Evolutionary conservation across 1,284 basidiomycete species (phyloP).

Genomic region (Tylopilus sp.): DNA sequence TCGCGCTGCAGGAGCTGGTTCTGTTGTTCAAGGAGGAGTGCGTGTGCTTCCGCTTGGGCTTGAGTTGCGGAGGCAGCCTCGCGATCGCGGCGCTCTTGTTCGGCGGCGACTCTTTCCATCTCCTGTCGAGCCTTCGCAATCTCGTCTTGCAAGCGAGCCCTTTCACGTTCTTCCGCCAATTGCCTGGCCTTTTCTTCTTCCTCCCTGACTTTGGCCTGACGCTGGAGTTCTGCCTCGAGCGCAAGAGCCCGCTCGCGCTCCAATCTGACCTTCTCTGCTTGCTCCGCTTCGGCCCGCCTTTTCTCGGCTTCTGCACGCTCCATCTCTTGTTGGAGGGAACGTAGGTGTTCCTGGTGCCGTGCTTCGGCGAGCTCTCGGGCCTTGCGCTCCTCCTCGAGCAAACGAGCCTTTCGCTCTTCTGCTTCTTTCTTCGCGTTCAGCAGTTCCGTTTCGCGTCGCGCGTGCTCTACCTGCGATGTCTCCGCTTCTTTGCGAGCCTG

Average conservation of each 20-base stretch:
- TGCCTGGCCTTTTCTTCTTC: slow-evolving; percentile 30
- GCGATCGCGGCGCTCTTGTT: slow-evolving; percentile 28
- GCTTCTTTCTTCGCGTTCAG: slow-evolving; percentile 24
- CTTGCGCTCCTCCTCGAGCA: slow-evolving; percentile 33
- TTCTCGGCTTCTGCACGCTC: slow-evolving; percentile 25
- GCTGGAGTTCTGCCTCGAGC: slow-evolving; percentile 32
- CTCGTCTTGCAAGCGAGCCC: slow-evolving; percentile 29
- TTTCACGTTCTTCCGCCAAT: slow-evolving; percentile 29
- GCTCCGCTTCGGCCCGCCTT: slow-evolving; percentile 24
- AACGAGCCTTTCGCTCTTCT: slow-evolving; percentile 27
- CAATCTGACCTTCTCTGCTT: slow-evolving; percentile 26
- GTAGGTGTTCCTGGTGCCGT: slow-evolving; percentile 33
- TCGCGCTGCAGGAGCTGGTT: slow-evolving; percentile 22
- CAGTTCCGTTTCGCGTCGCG: slow-evolving; percentile 29
- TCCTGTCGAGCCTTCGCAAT: slow-evolving; percentile 29
- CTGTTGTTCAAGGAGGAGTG: slow-evolving; percentile 27
- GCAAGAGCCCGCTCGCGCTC: slow-evolving; percentile 35
- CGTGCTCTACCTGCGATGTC: slow-evolving; percentile 29
- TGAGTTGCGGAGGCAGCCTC: slow-evolving; percentile 26
- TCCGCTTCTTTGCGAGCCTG: slow-evolving; percentile 32
- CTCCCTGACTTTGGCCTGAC: slow-evolving; percentile 22
- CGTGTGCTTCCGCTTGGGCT: slow-evolving; percentile 31
- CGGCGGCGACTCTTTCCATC: slow-evolving; percentile 24
- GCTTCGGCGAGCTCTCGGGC: slow-evolving; percentile 30
- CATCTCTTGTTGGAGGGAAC: slow-evolving; percentile 30